A percentile compares a stretch with the other conserved stretches of the same genome.
Conservation (phyloP, 2,329 filamentous ascomycete species). For the Colletotrichum lupini region DNA sequence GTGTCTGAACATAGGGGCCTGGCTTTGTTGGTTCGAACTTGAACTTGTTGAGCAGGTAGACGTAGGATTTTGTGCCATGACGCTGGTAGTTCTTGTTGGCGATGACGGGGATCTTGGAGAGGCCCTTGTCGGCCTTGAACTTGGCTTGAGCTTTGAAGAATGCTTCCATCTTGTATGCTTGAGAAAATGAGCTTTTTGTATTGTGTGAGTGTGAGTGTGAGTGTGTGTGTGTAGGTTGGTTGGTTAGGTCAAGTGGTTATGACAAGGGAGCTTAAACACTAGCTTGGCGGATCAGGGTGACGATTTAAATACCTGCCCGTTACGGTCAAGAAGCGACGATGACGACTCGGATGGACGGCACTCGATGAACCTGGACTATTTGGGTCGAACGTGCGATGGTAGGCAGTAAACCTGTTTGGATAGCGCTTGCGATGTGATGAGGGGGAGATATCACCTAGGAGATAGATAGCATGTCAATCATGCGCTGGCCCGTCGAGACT, state of each 20-base stretch:
- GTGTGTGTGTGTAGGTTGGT: neutral
- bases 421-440: conserved; percentile 1
- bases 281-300: neutral
- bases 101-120: conserved; percentile 16
- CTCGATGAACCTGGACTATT: neutral
- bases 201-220: neutral
- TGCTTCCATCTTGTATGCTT: conserved; percentile 8
- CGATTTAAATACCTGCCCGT: conserved; percentile 5
- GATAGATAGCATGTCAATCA: neutral
- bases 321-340: neutral
- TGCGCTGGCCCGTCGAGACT: neutral
- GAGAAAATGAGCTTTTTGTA: neutral
- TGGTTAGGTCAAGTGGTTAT: neutral
- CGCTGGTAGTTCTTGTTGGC: conserved; percentile 28
- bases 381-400: conserved; percentile 3
- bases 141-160: conserved; percentile 26
- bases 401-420: neutral
- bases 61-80: conserved; percentile 30
- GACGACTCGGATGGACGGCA: conserved; percentile 13
- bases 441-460: neutral
- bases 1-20: conserved; percentile 28
- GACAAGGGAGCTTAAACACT: neutral
- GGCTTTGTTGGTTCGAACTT: conserved; percentile 33
- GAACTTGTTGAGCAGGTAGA: conserved; percentile 31
- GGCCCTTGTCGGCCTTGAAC: conserved; percentile 26